A percentile compares a stretch with the other conserved stretches of the same genome.
Evolutionary conservation across 768 basidiomycete species (phyloP).

Genomic region (Boletus edulis): DNA sequence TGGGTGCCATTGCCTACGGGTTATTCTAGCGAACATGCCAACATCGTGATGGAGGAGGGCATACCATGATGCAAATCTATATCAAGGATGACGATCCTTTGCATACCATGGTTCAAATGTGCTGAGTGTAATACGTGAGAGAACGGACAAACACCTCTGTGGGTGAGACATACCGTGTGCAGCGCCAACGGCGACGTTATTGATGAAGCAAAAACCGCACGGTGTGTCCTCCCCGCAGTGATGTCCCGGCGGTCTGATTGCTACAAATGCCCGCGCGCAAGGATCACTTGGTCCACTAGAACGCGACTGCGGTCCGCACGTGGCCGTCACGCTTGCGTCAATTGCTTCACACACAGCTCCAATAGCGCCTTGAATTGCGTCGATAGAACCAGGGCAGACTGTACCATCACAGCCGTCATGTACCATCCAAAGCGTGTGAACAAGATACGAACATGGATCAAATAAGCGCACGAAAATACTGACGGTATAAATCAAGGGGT

Average conservation of each 20-base stretch:
- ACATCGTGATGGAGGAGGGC: not conserved
- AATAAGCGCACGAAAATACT: constrained; percentile 22
- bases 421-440: not conserved
- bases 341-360: constrained; percentile 89
- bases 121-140: constrained; percentile 45
- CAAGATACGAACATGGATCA: not conserved
- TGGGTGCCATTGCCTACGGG: constrained; percentile 88
- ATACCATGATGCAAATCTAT: constrained; percentile 50
- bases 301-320: constrained; percentile 13
- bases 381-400: constrained; percentile 79
- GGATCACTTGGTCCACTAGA: constrained; percentile 6
- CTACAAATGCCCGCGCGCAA: constrained; percentile 66
- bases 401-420: not conserved
- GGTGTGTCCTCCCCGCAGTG: constrained; percentile 91
- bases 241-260: constrained; percentile 88
- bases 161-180: constrained; percentile 67
- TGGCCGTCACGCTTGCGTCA: constrained; percentile 52
- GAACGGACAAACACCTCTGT: not conserved
- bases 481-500: constrained; percentile 84
- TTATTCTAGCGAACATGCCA: not conserved
- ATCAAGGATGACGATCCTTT: constrained; percentile 83
- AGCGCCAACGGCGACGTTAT: constrained; percentile 88
- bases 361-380: constrained; percentile 78
- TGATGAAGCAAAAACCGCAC: constrained; percentile 93
- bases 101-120: constrained; percentile 73